A percentile compares a stretch with the other conserved stretches of the same genome.
phyloP scores from a whole-genome alignment of 345 rosid species.

The Eucalyptus regnans region DNA sequence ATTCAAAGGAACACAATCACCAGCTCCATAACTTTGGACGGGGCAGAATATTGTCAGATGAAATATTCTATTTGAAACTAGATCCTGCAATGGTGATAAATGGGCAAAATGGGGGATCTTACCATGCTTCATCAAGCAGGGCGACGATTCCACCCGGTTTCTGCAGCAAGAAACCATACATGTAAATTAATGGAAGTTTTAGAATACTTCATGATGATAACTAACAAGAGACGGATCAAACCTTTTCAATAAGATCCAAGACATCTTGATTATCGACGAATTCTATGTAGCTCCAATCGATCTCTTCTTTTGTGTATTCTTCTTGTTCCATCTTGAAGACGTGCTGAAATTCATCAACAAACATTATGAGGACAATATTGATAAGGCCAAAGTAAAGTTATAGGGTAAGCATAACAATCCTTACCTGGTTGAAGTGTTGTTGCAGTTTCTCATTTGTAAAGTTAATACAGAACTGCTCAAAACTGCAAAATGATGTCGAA shows the following conservation, averaged over 20 bases:
- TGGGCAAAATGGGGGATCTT: neutral
- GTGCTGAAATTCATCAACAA: conserved; percentile 40
- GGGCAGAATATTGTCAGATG: neutral
- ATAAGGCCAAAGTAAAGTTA: neutral
- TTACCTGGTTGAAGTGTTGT: conserved; percentile 95
- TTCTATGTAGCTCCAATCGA: conserved; percentile 94
- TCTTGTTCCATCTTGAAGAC: conserved; percentile 99
- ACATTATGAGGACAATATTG: neutral
- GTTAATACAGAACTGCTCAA: conserved; percentile 94
- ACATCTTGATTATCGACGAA: conserved; percentile 98
- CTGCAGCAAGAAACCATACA: neutral
- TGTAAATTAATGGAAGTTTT: neutral
- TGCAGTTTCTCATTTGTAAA: conserved; percentile 96
- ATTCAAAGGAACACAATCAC: neutral
- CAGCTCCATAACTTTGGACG: neutral
- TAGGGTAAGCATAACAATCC: neutral
- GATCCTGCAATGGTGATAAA: neutral
- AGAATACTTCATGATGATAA: neutral
- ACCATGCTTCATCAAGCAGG: conserved; percentile 14
- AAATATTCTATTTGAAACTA: neutral
- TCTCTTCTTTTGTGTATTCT: conserved; percentile 91
- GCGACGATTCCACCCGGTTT: conserved; percentile 13
- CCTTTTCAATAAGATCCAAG: conserved; percentile 91
- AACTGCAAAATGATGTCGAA: conserved; percentile 25
- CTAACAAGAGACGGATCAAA: neutral